Conservation (phyloP, 164 flowering plant species). For the Houttuynia cordata region DNA sequence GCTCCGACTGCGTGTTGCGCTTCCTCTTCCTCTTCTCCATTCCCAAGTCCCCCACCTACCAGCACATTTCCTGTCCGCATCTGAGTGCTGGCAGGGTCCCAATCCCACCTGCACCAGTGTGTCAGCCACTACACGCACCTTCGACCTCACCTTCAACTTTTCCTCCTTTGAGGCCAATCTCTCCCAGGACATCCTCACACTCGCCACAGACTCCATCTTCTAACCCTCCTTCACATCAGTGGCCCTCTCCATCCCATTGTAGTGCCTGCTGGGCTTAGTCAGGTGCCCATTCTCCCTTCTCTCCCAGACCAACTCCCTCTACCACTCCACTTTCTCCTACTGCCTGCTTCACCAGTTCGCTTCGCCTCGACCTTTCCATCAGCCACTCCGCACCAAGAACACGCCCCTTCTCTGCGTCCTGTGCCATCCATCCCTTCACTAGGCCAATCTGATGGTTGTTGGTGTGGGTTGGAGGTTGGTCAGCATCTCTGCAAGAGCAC, state of each 20-base stretch:
- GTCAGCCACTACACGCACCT: conserved; percentile 21
- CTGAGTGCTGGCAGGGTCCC: conserved; percentile 60
- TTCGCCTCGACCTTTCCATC: conserved; percentile 61
- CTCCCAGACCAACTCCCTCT: conserved; percentile 54
- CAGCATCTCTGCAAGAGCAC: conserved; percentile 44
- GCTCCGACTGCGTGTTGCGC: conserved; percentile 74
- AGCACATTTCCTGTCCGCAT: conserved; percentile 35
- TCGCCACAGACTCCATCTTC: conserved; percentile 48
- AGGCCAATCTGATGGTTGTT: conserved; percentile 51
- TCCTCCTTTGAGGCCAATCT: conserved; percentile 53
- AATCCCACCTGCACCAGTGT: conserved; percentile 43
- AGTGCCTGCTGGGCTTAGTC: conserved; percentile 79
- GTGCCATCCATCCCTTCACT: conserved; percentile 65
- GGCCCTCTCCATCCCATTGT: conserved; percentile 74
- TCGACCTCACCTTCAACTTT: conserved; percentile 66
- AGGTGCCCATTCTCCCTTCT: conserved; percentile 73
- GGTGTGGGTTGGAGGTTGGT: conserved; percentile 51
- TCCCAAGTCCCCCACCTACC: conserved; percentile 42
- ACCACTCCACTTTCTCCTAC: conserved; percentile 80
- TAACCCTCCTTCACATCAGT: conserved; percentile 34
- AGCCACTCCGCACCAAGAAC: conserved; percentile 56
- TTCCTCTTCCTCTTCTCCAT: conserved; percentile 20
- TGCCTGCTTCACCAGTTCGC: conserved; percentile 81
- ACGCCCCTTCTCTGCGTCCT: conserved; percentile 87
- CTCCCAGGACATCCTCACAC: conserved; percentile 46